Percentiles rank a stretch among this genome's conserved stretches.
Conservation (phyloP, 768 basidiomycete species). For the Xerocomellus intermedius region DNA sequence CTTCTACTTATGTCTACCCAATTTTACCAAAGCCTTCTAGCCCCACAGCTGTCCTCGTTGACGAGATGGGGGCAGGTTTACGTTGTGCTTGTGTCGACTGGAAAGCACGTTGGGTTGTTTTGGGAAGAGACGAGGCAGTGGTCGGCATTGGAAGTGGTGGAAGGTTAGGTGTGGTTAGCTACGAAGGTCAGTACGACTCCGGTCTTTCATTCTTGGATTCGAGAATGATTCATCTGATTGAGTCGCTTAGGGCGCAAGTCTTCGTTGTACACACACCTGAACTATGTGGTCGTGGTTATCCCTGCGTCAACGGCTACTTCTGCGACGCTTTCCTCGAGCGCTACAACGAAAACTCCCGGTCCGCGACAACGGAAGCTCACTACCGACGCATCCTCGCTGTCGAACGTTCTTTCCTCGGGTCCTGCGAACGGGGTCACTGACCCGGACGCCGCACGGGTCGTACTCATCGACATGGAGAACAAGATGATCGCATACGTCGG, state of each 20-base stretch:
- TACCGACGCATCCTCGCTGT: constrained; percentile 9
- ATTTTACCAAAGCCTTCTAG: constrained; percentile 71
- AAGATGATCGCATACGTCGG: constrained; percentile 85
- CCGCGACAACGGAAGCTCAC: constrained; percentile 26
- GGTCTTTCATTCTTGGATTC: not conserved
- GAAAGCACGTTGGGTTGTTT: constrained; percentile 67
- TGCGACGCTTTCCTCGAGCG: constrained; percentile 39
- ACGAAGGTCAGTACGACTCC: constrained; percentile 66
- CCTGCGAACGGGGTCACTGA: constrained; percentile 44
- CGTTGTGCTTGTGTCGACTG: constrained; percentile 85
- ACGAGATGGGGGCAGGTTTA: constrained; percentile 82
- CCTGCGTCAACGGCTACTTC: constrained; percentile 75
- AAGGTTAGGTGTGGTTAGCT: constrained; percentile 81
- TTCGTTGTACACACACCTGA: constrained; percentile 71
- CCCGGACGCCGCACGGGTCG: constrained; percentile 72
- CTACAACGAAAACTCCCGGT: constrained; percentile 54
- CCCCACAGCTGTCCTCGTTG: constrained; percentile 64
- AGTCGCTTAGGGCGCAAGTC: constrained; percentile 47
- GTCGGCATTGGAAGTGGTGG: constrained; percentile 83
- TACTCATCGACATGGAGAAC: constrained; percentile 89
- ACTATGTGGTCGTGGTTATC: constrained; percentile 87
- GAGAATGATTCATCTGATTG: not conserved
- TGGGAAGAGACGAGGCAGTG: constrained; percentile 90
- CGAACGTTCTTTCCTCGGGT: not conserved
- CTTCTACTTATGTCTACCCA: constrained; percentile 73